Evolutionary conservation across 768 basidiomycete genomes (phyloP), one percentile per base, ranked within the genome.

Genomic region (Podaxis mareebaensis): DNA sequence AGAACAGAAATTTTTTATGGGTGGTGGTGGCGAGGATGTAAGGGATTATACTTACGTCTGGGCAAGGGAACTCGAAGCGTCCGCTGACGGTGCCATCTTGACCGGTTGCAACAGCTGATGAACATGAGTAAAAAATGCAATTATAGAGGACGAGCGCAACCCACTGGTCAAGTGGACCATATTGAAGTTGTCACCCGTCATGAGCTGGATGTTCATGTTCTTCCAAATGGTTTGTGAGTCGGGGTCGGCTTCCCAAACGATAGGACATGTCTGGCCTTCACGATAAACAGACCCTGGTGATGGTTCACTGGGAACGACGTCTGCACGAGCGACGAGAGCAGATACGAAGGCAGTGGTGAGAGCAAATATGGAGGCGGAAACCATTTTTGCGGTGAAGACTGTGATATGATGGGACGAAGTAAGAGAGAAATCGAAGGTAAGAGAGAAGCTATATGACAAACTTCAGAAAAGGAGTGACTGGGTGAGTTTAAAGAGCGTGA

Each of bases 141-240:
- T n/a, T 48, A 46, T 51, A 54, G 13, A 38, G 55, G 30, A 54
- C 40, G 38, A 6, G 11, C 40, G 17, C 58, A 36, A 78, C 87
- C 64, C 66, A 92, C 90, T 85, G 12, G 86, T 84, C 61, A 93
- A 66, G 67, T 80, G 83, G 44, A 85, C 70, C 91, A 93, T 93
- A 42, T 80, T 65, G 56, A 81, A 74, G 76, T 95, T 93, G 70
- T 81, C 71, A 4, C 92, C 93, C 0, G 89, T 87, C 91, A 92
- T 93, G 72, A 94, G 83, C 72, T 92, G 78, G 61, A 95, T 90
- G 65, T 80, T 75, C 86, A 90, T 92, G 64, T 77, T 72, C 70
- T 83, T 86, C 93, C 93, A 95, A 15, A 65, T 66, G 22, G 86
- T 85, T 13, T 82, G 81, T 2, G 77, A 79, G 28, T 65, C 63